Percentiles rank a stretch among this genome's conserved stretches.
phyloP scores from a whole-genome alignment of 2,329 filamentous ascomycete species.

The Exophiala mesophila region DNA sequence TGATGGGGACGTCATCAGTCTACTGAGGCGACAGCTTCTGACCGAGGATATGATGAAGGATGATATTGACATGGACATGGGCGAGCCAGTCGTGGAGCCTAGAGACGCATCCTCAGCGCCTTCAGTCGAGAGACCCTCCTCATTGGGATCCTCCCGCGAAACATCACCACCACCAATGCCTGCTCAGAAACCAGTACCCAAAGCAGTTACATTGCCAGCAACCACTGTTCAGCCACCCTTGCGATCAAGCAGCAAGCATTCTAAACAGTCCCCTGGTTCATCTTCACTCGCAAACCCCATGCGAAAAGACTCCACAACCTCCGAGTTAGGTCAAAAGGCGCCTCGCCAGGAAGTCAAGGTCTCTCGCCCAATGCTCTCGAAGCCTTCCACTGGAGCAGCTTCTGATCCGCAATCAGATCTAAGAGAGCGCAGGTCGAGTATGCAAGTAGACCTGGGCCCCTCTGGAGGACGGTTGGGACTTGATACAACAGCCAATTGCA shows the following conservation, averaged over 20 bases:
- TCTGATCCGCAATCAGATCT: neutral
- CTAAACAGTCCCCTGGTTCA: conserved; percentile 32
- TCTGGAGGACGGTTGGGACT: conserved; percentile 42
- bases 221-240: conserved; percentile 14
- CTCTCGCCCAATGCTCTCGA: neutral
- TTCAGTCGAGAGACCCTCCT: too few species aligned
- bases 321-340: neutral
- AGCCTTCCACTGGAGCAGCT: neutral
- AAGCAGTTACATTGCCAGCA: too few species aligned
- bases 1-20: conserved; percentile 54
- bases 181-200: neutral
- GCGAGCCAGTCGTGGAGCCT: conserved; percentile 5
- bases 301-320: conserved; percentile 6
- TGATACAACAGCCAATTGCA: conserved; percentile 40
- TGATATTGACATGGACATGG: conserved; percentile 41
- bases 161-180: neutral
- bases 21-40: conserved; percentile 52
- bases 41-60: conserved; percentile 37
- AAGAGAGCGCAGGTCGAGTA: neutral
- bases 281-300: conserved; percentile 12
- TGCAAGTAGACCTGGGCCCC: conserved; percentile 27
- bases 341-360: neutral
- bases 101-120: too few species aligned
- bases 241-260: conserved; percentile 20
- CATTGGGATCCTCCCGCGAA: too few species aligned